Evolutionary conservation across 345 rosid genomes (phyloP).

Genomic region (Nasturtium officinale): DNA sequence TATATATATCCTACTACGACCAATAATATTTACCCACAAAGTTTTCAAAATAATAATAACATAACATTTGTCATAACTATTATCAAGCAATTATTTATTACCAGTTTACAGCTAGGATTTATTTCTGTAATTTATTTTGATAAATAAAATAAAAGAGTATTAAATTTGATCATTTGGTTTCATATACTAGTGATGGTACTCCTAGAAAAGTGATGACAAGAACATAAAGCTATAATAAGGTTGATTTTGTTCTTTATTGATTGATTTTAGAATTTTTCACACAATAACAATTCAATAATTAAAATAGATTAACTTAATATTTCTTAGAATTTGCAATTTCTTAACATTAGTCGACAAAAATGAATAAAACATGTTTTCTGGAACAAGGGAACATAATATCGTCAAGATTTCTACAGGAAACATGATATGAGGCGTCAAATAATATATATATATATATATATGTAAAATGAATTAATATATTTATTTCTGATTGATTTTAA

Average conservation of each 20-base stretch:
- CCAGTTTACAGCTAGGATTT: neutral
- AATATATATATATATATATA: no score
- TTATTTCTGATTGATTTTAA: no score
- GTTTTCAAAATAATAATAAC: neutral
- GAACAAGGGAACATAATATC: neutral
- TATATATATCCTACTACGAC: constrained; percentile 12
- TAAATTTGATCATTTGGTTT: neutral
- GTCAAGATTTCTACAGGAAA: neutral
- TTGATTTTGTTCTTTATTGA: no score
- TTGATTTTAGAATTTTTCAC: neutral
- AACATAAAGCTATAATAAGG: neutral
- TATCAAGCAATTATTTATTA: neutral
- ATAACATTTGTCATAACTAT: neutral
- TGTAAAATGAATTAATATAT: neutral
- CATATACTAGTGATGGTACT: neutral
- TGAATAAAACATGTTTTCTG: neutral
- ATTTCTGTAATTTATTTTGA: neutral
- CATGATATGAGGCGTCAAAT: neutral
- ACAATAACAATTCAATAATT: neutral
- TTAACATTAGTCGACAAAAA: neutral
- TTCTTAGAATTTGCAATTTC: neutral
- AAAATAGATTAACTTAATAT: no score
- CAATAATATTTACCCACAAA: neutral
- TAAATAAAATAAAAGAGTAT: neutral
- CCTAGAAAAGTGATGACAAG: neutral